Conservation (phyloP, 352 stramenopile species). For the Globisporangium paddicum region DNA sequence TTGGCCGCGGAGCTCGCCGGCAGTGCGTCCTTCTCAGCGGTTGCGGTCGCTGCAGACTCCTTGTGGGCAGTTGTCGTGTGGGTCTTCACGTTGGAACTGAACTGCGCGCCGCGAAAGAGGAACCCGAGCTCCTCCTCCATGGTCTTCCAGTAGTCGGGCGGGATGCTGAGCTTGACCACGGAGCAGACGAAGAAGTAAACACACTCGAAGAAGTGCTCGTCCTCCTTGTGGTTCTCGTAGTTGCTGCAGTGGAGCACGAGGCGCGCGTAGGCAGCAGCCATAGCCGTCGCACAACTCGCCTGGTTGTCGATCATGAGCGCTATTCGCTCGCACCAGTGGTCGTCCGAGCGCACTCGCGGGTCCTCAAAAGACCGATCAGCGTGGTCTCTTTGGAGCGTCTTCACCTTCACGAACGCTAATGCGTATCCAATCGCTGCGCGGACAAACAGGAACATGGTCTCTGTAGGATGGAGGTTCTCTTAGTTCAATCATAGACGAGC, state of each 20-base stretch:
- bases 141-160: conserved; percentile 40
- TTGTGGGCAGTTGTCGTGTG: conserved; percentile 28
- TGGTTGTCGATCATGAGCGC: conserved; percentile 23
- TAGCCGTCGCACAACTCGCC: conserved; percentile 23
- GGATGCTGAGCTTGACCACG: conserved; percentile 62
- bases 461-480: conserved; percentile 13
- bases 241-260: conserved; percentile 81
- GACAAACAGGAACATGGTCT: conserved; percentile 72
- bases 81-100: conserved; percentile 52
- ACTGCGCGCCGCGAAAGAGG: conserved; percentile 70
- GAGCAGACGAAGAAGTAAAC: conserved; percentile 78
- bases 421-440: conserved; percentile 62
- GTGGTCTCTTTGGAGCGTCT: conserved; percentile 42
- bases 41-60: conserved; percentile 1
- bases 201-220: conserved; percentile 78
- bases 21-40: conserved; percentile 11
- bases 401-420: conserved; percentile 53
- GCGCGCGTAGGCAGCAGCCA: conserved; percentile 57
- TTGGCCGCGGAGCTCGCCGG: conserved; percentile 10
- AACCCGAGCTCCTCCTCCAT: conserved; percentile 73
- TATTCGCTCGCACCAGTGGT: conserved; percentile 24
- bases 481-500: background rate
- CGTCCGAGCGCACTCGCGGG: conserved; percentile 17
- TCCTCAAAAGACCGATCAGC: conserved; percentile 22
- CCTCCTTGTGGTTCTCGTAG: conserved; percentile 78